phyloP scores from a whole-genome alignment of 1,284 basidiomycete genomes.

The Ustilago bromivora region DNA sequence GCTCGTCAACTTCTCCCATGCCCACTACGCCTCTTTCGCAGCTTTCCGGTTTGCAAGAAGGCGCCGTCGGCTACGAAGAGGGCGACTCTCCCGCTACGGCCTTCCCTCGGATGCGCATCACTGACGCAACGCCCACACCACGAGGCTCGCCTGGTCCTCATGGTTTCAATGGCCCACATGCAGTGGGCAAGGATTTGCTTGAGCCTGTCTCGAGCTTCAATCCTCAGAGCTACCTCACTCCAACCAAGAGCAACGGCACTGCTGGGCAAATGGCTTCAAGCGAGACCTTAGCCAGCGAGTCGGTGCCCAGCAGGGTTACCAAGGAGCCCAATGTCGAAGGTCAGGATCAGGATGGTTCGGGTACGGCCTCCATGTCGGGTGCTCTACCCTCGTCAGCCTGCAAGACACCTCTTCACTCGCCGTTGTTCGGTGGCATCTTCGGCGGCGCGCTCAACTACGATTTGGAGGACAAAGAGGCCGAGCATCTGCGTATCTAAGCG shows the following conservation, averaged over 20 bases:
- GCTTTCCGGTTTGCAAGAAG: conserved; percentile 29
- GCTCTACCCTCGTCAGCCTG: conserved; percentile 56
- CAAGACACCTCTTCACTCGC: conserved; percentile 59
- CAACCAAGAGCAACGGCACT: background rate
- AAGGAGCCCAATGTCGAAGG: conserved; percentile 4
- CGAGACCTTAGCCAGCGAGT: background rate
- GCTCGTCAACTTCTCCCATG: conserved; percentile 35
- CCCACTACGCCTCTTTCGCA: conserved; percentile 39
- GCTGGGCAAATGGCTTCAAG: background rate
- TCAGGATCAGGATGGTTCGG: conserved; percentile 15
- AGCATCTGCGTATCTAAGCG: conserved; percentile 42
- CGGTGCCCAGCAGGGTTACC: conserved; percentile 5
- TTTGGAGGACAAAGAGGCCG: conserved; percentile 53
- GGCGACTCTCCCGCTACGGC: conserved; percentile 57
- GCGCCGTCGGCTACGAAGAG: conserved; percentile 20
- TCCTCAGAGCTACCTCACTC: conserved; percentile 12
- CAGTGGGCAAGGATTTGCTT: conserved; percentile 39
- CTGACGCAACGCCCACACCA: conserved; percentile 59
- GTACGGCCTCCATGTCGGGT: conserved; percentile 23
- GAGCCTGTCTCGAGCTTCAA: conserved; percentile 25
- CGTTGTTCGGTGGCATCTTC: conserved; percentile 62
- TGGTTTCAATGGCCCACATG: conserved; percentile 16
- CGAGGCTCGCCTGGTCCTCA: conserved; percentile 54
- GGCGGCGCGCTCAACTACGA: conserved; percentile 56
- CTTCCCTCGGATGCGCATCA: conserved; percentile 60